A percentile compares a stretch with the other conserved stretches of the same genome.
Evolutionary conservation across 2,329 filamentous ascomycete species (phyloP).

Genomic region (Ilyonectria destructans): DNA sequence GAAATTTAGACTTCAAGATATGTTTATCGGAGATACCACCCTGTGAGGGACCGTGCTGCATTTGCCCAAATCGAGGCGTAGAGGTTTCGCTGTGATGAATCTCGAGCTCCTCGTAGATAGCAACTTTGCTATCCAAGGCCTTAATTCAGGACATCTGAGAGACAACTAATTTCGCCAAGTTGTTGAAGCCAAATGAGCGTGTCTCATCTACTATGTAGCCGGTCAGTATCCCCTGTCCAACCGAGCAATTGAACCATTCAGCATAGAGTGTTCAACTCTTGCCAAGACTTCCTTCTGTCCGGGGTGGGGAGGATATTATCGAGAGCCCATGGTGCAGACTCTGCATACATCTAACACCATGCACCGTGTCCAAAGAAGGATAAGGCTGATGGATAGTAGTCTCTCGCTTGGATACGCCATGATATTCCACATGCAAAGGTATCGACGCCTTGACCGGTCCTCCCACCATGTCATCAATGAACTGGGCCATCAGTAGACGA

Average conservation of each 20-base stretch:
- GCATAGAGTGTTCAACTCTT: background rate
- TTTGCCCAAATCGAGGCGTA: no score
- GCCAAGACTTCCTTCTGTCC: background rate
- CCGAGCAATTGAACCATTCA: no score
- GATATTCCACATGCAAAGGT: background rate
- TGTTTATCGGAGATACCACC: background rate
- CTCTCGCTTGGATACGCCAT: background rate
- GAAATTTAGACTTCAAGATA: background rate
- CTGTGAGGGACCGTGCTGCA: background rate
- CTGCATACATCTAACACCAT: background rate
- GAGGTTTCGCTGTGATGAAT: background rate
- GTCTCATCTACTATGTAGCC: no score
- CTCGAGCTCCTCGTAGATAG: background rate
- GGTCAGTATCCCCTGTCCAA: no score
- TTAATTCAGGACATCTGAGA: no score
- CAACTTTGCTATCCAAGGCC: background rate
- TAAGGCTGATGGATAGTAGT: background rate
- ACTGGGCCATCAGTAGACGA: background rate
- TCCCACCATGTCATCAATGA: background rate
- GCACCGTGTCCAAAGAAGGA: background rate
- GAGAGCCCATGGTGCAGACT: background rate
- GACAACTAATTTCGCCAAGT: background rate
- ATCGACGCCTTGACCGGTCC: no score
- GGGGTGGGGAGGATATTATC: no score
- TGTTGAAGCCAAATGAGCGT: background rate